These are phyloP conservation scores for Trichoderma hamatum DNA, from an alignment of 2,329 filamentous ascomycete species.

Conservation along the genomic window DNA sequence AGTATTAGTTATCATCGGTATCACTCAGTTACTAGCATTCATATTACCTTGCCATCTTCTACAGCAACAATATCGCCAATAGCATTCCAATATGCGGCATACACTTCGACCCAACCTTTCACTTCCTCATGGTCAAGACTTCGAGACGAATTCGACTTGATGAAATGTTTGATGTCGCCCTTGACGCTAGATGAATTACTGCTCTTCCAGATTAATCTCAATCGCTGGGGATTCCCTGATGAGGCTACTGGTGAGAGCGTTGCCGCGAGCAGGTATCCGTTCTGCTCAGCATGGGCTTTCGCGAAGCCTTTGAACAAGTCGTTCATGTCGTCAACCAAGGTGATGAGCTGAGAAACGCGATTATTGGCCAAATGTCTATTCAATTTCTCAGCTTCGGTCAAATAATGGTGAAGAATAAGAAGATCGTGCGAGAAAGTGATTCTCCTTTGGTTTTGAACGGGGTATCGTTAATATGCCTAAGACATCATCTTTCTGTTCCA, in stretches of 20 bases:
- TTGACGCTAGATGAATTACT: conserved; percentile 68
- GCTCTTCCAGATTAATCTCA: conserved; percentile 71
- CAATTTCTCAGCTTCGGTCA: too few species aligned
- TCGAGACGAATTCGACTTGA: conserved; percentile 62
- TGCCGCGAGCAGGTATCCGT: conserved; percentile 74
- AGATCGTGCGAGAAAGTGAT: background rate
- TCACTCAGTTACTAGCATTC: background rate
- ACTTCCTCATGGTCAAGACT: conserved; percentile 68
- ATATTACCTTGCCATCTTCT: conserved; percentile 42
- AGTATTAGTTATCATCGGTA: conserved; percentile 29
- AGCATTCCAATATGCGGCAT: conserved; percentile 81
- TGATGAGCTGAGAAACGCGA: background rate
- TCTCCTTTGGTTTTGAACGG: background rate
- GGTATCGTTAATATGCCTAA: background rate
- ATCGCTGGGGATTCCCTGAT: conserved; percentile 61
- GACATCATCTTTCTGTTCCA: conserved; percentile 5
- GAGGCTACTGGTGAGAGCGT: conserved; percentile 74
- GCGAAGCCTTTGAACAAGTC: conserved; percentile 73
- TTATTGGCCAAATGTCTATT: background rate
- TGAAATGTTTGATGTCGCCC: conserved; percentile 72
- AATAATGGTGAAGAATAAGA: background rate
- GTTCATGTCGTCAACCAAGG: conserved; percentile 62
- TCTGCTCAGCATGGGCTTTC: conserved; percentile 63
- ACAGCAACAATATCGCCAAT: conserved; percentile 70
- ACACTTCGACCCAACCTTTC: conserved; percentile 85